phyloP scores from a whole-genome alignment of 139 green algal genomes.

The Coelastrella sp. region DNA sequence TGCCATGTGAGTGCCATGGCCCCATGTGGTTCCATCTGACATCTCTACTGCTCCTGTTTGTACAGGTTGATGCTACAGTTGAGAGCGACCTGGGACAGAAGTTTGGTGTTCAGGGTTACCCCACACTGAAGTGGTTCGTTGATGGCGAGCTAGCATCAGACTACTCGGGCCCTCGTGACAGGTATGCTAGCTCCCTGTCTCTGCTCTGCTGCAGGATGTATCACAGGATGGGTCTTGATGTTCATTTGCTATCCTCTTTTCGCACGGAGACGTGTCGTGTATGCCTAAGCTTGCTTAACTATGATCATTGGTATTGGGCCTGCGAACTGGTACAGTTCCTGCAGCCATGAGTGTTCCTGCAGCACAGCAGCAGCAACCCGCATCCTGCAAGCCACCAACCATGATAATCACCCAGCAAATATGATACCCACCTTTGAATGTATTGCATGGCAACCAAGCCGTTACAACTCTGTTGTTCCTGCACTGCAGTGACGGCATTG shows the following conservation, averaged over 20 bases:
- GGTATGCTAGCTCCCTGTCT: neutral
- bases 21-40: neutral
- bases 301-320: no score
- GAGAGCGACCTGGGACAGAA: slow-evolving; percentile 72
- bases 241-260: no score
- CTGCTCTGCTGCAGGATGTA: no score
- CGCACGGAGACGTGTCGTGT: no score
- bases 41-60: neutral
- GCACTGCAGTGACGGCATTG: slow-evolving; percentile 78
- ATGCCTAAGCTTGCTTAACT: no score
- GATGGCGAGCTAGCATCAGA: slow-evolving; percentile 79
- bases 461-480: neutral
- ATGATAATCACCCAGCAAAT: neutral
- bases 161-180: slow-evolving; percentile 80
- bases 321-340: no score
- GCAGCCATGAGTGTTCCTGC: no score
- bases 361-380: no score
- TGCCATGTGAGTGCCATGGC: neutral
- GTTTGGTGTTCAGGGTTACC: slow-evolving; percentile 82
- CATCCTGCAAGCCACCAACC: neutral
- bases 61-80: slow-evolving; percentile 83
- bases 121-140: slow-evolving; percentile 92
- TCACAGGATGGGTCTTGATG: no score
- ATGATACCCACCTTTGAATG: no score
- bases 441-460: no score